phyloP scores from a whole-genome alignment of 805 yeast genomes.

The Isabelozyma rhagii region DNA sequence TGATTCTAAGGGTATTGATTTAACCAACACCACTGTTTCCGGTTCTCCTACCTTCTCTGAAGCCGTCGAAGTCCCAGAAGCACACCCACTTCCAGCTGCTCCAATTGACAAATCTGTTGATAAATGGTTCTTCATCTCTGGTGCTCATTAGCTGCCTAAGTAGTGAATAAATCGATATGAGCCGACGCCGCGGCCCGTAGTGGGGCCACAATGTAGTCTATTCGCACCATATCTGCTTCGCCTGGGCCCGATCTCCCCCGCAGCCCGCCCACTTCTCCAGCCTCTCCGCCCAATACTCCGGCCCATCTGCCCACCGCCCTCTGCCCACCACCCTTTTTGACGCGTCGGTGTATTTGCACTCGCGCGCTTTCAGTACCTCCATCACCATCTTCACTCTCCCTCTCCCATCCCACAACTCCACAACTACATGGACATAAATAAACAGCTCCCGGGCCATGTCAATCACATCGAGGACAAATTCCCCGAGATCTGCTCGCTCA shows the following conservation, averaged over 20 bases:
- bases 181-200: background rate
- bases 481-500: background rate
- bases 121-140: constrained; percentile 98
- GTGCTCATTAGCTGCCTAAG: constrained; percentile 45
- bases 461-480: background rate
- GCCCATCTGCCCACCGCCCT: no score
- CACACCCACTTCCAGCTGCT: constrained; percentile 73
- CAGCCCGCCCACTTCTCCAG: no score
- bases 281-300: no score
- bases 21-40: constrained; percentile 72
- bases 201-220: background rate
- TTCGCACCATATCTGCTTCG: no score
- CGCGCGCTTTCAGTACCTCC: no score
- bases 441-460: background rate
- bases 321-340: no score
- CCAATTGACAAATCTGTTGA: constrained; percentile 95
- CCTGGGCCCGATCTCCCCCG: no score
- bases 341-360: no score
- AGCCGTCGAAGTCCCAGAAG: constrained; percentile 60
- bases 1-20: constrained; percentile 55
- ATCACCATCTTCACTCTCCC: background rate
- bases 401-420: background rate
- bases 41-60: constrained; percentile 52
- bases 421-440: background rate
- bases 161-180: background rate